Conservation (phyloP, 2,329 filamentous ascomycete species). For the Dactylellina cionopaga region DNA sequence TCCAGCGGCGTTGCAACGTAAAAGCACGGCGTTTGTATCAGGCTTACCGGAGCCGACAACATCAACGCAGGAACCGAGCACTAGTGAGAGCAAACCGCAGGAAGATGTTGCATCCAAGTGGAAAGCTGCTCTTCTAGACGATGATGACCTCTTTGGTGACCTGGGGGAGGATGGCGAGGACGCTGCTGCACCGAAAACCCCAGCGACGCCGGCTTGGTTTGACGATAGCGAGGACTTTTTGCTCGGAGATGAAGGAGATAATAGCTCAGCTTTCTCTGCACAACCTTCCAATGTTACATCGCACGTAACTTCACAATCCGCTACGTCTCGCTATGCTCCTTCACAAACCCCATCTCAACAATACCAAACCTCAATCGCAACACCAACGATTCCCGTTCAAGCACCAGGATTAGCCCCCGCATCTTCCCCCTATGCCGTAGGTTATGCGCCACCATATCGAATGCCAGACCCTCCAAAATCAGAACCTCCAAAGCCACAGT, state of each 20-base stretch:
- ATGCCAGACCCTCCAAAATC: too few species aligned
- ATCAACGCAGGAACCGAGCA: background rate
- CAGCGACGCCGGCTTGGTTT: conserved; percentile 71
- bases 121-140: conserved; percentile 81
- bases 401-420: conserved; percentile 56
- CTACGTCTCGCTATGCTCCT: conserved; percentile 56
- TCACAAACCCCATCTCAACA: conserved; percentile 52
- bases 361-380: conserved; percentile 59
- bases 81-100: background rate
- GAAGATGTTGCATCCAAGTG: conserved; percentile 20
- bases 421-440: conserved; percentile 55
- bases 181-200: conserved; percentile 68
- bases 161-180: conserved; percentile 30
- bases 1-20: conserved; percentile 19
- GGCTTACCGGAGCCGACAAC: background rate
- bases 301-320: conserved; percentile 55
- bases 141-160: conserved; percentile 69
- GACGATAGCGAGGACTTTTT: conserved; percentile 89
- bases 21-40: conserved; percentile 30
- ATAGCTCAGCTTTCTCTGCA: conserved; percentile 56
- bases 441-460: conserved; percentile 58
- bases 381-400: conserved; percentile 54
- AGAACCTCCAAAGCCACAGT: conserved; percentile 70
- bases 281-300: conserved; percentile 56
- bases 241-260: conserved; percentile 71